Evolutionary conservation across 768 basidiomycete species (phyloP).

Genomic region (Kwoniella sp.): DNA sequence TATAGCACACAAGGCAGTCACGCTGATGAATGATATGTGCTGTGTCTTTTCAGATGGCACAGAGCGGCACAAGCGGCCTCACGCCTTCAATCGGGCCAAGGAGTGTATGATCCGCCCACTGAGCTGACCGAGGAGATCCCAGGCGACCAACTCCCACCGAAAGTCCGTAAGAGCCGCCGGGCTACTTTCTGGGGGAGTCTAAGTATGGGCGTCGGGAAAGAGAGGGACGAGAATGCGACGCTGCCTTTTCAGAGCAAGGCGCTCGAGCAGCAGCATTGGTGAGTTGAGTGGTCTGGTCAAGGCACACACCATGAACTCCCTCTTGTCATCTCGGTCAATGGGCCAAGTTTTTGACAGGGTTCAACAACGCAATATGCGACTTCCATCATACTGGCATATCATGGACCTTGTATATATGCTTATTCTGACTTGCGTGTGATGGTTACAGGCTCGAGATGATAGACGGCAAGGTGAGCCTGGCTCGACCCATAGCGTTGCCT

Average conservation of each 20-base stretch:
- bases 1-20: too few relatives aligned
- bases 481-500: background rate
- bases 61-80: conserved; percentile 36
- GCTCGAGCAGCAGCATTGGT: conserved; percentile 53
- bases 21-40: background rate
- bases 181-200: conserved; percentile 43
- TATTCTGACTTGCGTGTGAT: background rate
- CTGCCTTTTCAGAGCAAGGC: conserved; percentile 41
- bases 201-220: conserved; percentile 28
- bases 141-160: background rate
- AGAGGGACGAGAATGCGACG: conserved; percentile 36
- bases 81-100: conserved; percentile 37
- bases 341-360: too few relatives aligned
- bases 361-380: too few relatives aligned
- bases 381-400: too few relatives aligned
- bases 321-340: too few relatives aligned
- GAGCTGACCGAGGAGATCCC: conserved; percentile 7
- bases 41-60: conserved; percentile 34
- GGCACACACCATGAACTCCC: too few relatives aligned
- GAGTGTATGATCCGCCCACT: conserved; percentile 23
- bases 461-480: conserved; percentile 42
- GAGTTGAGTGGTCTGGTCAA: too few relatives aligned
- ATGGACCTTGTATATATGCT: background rate
- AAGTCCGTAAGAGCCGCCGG: conserved; percentile 11
- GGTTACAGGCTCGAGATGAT: conserved; percentile 48